phyloP scores from a whole-genome alignment of 1,284 basidiomycete genomes.

The Pyrrhoderma lamaoense region DNA sequence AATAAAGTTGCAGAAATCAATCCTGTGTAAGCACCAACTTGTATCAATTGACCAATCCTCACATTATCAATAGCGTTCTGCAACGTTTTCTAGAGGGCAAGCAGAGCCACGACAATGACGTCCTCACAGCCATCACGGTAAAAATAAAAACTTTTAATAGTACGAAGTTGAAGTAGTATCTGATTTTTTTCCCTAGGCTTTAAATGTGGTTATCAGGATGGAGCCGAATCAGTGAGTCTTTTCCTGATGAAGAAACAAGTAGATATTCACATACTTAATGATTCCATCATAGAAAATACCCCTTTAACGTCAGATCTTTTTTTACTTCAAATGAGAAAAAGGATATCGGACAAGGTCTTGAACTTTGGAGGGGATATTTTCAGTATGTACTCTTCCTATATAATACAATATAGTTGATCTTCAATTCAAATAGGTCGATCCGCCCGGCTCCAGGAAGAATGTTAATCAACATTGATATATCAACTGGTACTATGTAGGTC shows the following conservation, averaged over 20 bases:
- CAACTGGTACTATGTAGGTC: slow-evolving; percentile 61
- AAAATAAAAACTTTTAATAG: slow-evolving; percentile 20
- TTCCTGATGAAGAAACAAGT: too few species aligned
- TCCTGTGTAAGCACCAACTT: slow-evolving; percentile 47
- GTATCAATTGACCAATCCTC: slow-evolving; percentile 6
- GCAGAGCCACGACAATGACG: slow-evolving; percentile 60
- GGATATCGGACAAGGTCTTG: slow-evolving; percentile 58
- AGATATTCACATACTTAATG: background rate
- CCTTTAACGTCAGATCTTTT: slow-evolving; percentile 70
- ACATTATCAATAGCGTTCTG: slow-evolving; percentile 41
- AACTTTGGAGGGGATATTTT: slow-evolving; percentile 70
- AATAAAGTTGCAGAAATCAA: slow-evolving; percentile 68
- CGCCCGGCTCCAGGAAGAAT: slow-evolving; percentile 59
- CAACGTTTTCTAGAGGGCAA: slow-evolving; percentile 57
- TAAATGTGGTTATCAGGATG: slow-evolving; percentile 73
- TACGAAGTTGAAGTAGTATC: background rate
- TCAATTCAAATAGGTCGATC: slow-evolving; percentile 31
- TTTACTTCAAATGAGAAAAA: slow-evolving; percentile 59
- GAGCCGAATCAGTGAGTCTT: slow-evolving; percentile 45
- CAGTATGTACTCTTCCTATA: slow-evolving; percentile 33
- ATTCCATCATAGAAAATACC: slow-evolving; percentile 37
- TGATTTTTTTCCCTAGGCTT: slow-evolving; percentile 35
- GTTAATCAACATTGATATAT: slow-evolving; percentile 73
- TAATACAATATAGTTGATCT: background rate
- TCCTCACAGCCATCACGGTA: slow-evolving; percentile 68